phyloP scores from a whole-genome alignment of 2,329 filamentous ascomycete species.

The Conoideocrella luteorostrata region DNA sequence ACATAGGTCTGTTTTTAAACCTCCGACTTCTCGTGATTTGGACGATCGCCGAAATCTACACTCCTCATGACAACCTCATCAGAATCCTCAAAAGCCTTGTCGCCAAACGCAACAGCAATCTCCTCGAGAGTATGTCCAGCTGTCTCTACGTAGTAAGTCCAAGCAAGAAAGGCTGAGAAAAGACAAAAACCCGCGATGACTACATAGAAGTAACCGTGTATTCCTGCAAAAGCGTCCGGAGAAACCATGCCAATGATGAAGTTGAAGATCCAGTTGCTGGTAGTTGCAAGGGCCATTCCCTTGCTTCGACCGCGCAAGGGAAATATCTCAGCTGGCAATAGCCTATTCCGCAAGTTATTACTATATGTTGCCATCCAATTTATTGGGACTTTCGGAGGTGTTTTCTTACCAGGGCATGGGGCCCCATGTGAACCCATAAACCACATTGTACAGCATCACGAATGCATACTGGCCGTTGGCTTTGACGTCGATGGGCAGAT shows the following conservation, averaged over 20 bases:
- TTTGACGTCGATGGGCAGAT: slow-evolving; percentile 20
- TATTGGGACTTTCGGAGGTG: too few species aligned
- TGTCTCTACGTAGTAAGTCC: slow-evolving; percentile 37
- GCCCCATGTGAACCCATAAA: slow-evolving; percentile 24
- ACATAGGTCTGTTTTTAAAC: too few species aligned
- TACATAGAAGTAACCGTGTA: slow-evolving; percentile 35
- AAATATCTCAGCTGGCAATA: slow-evolving; percentile 24
- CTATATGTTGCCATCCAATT: too few species aligned
- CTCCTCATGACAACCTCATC: slow-evolving; percentile 9
- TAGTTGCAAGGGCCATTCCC: slow-evolving; percentile 32
- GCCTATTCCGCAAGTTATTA: too few species aligned
- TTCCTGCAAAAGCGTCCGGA: slow-evolving; percentile 33
- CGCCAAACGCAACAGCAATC: slow-evolving; percentile 34
- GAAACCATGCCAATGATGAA: slow-evolving; percentile 28
- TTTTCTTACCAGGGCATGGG: slow-evolving; percentile 27
- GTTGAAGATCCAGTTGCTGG: slow-evolving; percentile 31
- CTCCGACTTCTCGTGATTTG: background rate
- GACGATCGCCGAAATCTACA: background rate
- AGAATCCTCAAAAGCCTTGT: slow-evolving; percentile 27
- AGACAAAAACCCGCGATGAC: slow-evolving; percentile 35
- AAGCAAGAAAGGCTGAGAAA: slow-evolving; percentile 21
- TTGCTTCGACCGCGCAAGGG: slow-evolving; percentile 31
- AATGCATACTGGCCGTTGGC: slow-evolving; percentile 32
- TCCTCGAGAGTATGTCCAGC: slow-evolving; percentile 28
- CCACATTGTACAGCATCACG: slow-evolving; percentile 26